These are phyloP conservation scores for Penicillium pulvis DNA, from an alignment of 495 filamentous ascomycete genomes.

Conservation along the genomic window DNA sequence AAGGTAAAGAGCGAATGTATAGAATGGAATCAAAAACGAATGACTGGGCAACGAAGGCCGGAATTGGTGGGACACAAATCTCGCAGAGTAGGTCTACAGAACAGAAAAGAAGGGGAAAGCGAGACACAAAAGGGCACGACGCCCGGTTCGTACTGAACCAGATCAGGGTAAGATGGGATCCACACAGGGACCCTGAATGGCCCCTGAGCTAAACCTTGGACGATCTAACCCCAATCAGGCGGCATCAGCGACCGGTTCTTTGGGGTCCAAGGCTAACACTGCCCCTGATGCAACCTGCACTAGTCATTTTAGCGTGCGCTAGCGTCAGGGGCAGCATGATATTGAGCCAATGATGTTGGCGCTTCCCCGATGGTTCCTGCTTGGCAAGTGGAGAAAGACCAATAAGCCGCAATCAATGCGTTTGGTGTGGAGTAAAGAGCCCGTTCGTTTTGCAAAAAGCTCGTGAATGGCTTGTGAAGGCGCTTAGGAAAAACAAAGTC, in stretches of 20 bases:
- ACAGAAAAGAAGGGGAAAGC: slow-evolving; percentile 17
- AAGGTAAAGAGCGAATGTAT: slow-evolving; percentile 22
- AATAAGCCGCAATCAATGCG: slow-evolving; percentile 6
- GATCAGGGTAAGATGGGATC: slow-evolving; percentile 3
- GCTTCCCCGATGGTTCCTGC: slow-evolving; percentile 30
- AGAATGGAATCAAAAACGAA: slow-evolving; percentile 23
- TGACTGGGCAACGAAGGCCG: slow-evolving; percentile 26
- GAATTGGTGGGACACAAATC: slow-evolving; percentile 31
- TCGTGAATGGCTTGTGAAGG: background rate
- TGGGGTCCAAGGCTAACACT: background rate
- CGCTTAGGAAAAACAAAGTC: background rate
- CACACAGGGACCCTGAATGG: slow-evolving; percentile 20
- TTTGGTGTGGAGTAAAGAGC: slow-evolving; percentile 8
- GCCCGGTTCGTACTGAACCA: slow-evolving; percentile 4
- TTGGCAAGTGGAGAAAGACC: slow-evolving; percentile 20
- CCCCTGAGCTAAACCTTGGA: slow-evolving; percentile 10
- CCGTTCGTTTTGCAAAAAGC: background rate
- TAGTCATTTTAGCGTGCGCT: slow-evolving; percentile 19
- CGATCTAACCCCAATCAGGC: slow-evolving; percentile 11
- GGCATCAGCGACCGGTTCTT: slow-evolving; percentile 5
- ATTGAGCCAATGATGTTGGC: slow-evolving; percentile 11
- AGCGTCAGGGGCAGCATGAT: slow-evolving; percentile 23
- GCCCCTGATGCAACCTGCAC: slow-evolving; percentile 25
- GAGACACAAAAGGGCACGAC: slow-evolving; percentile 25
- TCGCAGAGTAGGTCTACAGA: slow-evolving; percentile 32